Evolutionary conservation across 129 eudicot genomes (phyloP), one percentile per base, ranked within the genome.

Genomic region (Arctium lappa): DNA sequence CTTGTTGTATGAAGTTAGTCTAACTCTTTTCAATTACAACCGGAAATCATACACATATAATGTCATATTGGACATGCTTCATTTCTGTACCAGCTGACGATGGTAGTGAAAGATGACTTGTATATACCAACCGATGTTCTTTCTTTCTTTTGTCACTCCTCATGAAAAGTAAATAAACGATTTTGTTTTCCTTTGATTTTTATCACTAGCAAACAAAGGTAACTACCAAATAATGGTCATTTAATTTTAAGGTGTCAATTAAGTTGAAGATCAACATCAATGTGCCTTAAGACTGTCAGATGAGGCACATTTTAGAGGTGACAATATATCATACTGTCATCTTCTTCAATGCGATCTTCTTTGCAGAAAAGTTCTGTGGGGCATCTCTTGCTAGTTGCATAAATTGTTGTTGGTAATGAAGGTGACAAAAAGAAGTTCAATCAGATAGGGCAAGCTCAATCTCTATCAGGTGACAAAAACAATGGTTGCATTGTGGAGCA

Each of bases 401-500:
- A 44, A 44, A 44, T 44, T 44, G 53, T 44, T 44, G 11, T 44
- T 44, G 53, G 53, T 44, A 44, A 44, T 56, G 65, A 56, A 56
- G n/a, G 65, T 12, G 65, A 16, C 7, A 4, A 56, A 15, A 56
- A 56, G 5, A 44, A 44, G 27, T 56, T 56, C 65, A 56, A 56
- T 56, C 22, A 56, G 65, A 13, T 3, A 56, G 65, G 65, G 69
- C 30, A 18, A 63, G 69, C 30, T 63, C 11, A 63, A 63, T 63
- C 69, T 63, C 31, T 63, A 12, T 22, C 74, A 40, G 39, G 66
- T 72, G 31, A 15, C 37, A 68, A 79, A 78, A 22, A 53, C 63
- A 66, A 65, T 3, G 22, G 68, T 5, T 68, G n/a, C 66, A 65
- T 40, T 42, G 69, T 82, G 80, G 74, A 65, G 22, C 74, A 76